Evolutionary conservation across 2,329 filamentous ascomycete genomes (phyloP).

Genomic region (Zopfia rhizophila): DNA sequence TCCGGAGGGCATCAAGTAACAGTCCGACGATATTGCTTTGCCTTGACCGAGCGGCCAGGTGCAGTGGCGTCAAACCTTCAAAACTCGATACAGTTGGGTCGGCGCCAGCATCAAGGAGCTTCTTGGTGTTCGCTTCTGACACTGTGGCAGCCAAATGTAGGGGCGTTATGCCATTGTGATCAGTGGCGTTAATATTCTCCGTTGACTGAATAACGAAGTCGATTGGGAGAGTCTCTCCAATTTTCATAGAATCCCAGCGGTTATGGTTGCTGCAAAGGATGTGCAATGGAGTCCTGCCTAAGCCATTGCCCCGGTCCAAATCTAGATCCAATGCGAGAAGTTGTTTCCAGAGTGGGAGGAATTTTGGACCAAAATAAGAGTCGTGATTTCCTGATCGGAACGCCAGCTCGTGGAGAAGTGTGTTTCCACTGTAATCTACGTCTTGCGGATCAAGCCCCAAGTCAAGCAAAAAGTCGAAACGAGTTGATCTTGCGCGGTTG

Average conservation of each 20-base stretch:
- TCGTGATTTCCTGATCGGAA: neutral
- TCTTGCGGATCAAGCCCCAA: constrained; percentile 25
- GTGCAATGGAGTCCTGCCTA: constrained; percentile 35
- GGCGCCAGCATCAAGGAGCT: constrained; percentile 51
- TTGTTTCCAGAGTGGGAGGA: constrained; percentile 5
- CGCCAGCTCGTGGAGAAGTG: constrained; percentile 21
- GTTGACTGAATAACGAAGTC: constrained; percentile 8
- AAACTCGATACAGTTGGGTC: constrained; percentile 42
- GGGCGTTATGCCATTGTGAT: constrained; percentile 24
- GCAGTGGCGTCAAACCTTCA: constrained; percentile 53
- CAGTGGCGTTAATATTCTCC: constrained; percentile 10
- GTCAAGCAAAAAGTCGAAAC: constrained; percentile 23
- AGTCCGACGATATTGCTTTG: constrained; percentile 49
- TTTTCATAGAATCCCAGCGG: neutral
- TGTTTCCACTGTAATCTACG: constrained; percentile 15
- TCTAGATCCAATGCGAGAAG: constrained; percentile 11
- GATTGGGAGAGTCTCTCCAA: neutral
- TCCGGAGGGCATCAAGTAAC: constrained; percentile 17
- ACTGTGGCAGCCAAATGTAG: constrained; percentile 25
- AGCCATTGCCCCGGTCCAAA: constrained; percentile 22
- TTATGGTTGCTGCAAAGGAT: constrained; percentile 21
- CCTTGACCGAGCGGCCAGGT: constrained; percentile 51
- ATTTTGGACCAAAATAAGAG: no score
- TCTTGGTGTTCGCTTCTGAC: constrained; percentile 30
- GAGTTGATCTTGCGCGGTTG: neutral